Percentiles rank a stretch among this genome's conserved stretches.
These are phyloP conservation scores for Fusarium staphyleae DNA, from an alignment of 2,329 filamentous ascomycete species.

Conservation along the genomic window DNA sequence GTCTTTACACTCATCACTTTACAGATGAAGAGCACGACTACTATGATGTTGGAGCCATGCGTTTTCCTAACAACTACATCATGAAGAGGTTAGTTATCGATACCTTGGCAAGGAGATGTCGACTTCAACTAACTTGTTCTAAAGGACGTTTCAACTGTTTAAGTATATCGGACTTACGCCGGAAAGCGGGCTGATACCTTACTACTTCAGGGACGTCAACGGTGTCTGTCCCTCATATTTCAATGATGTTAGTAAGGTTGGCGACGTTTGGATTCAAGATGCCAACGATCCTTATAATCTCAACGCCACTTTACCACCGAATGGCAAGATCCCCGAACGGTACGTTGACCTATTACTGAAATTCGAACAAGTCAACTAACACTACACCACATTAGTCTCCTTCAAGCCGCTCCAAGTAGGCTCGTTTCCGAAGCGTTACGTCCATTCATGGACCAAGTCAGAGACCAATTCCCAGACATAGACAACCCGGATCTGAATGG, in stretches of 20 bases:
- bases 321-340: slow-evolving; percentile 3
- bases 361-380: no score
- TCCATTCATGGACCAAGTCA: not conserved
- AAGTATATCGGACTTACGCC: slow-evolving; percentile 21
- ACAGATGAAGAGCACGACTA: slow-evolving; percentile 23
- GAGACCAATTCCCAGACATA: not conserved
- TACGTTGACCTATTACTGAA: no score
- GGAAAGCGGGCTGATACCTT: slow-evolving; percentile 25
- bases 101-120: no score
- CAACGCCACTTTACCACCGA: slow-evolving; percentile 11
- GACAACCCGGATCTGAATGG: no score
- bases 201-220: slow-evolving; percentile 15
- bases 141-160: slow-evolving; percentile 34
- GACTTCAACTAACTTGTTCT: no score
- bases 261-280: not conserved
- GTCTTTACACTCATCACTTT: slow-evolving; percentile 49
- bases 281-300: slow-evolving; percentile 16
- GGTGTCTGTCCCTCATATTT: slow-evolving; percentile 23
- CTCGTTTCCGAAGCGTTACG: slow-evolving; percentile 9
- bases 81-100: slow-evolving; percentile 28
- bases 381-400: no score
- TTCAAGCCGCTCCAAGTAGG: not conserved
- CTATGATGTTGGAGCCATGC: slow-evolving; percentile 51
- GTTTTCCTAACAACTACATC: slow-evolving; percentile 47
- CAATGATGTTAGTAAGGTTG: slow-evolving; percentile 9